Conservation (phyloP, 768 basidiomycete genomes). For the Kwoniella sp. region DNA sequence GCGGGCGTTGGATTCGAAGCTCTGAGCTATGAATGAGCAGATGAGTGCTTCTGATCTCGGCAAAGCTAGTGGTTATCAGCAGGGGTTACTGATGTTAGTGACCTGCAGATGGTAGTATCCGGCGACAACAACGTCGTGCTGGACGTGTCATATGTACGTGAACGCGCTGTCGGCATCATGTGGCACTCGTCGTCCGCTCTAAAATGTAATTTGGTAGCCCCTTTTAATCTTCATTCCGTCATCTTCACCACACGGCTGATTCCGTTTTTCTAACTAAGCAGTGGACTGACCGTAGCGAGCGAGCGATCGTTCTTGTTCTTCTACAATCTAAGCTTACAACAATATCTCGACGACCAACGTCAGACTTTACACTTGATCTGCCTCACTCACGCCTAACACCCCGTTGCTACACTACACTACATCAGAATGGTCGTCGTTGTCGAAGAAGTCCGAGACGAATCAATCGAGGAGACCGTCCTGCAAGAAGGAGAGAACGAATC, state of each 20-base stretch:
- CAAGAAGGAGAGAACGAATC: slow-evolving; percentile 63
- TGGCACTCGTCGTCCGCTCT: not conserved
- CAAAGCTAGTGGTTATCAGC: too few species aligned
- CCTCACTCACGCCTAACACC: too few species aligned
- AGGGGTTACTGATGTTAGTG: too few species aligned
- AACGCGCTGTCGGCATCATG: too few species aligned
- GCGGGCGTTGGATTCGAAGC: not conserved
- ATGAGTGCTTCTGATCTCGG: too few species aligned
- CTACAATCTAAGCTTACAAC: not conserved
- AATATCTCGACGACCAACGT: too few species aligned
- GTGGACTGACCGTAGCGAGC: not conserved
- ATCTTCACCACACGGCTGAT: not conserved
- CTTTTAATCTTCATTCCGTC: not conserved
- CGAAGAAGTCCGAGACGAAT: slow-evolving; percentile 65
- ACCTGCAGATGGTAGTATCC: too few species aligned
- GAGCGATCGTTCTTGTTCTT: slow-evolving; percentile 2
- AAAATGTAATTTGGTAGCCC: not conserved
- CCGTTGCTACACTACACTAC: not conserved
- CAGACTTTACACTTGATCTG: not conserved
- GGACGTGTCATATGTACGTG: not conserved
- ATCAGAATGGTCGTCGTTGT: slow-evolving; percentile 68
- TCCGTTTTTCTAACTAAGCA: not conserved
- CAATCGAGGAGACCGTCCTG: slow-evolving; percentile 30
- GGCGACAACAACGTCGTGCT: not conserved
- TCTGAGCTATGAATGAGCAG: not conserved